Conservation (phyloP, 2,329 filamentous ascomycete genomes). For the Penicillium brasilianum region DNA sequence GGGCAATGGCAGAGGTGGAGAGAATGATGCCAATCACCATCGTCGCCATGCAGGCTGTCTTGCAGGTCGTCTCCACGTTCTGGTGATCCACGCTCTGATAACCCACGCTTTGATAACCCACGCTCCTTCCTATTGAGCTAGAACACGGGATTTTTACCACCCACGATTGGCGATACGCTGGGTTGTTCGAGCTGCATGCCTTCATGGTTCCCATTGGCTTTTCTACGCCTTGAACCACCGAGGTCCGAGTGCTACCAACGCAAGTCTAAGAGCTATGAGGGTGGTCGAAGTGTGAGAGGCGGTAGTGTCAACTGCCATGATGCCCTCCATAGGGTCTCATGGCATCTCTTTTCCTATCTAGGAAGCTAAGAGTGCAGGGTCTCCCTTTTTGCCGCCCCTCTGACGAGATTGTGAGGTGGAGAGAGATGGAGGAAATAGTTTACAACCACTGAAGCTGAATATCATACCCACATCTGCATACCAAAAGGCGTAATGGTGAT, state of each 20-base stretch:
- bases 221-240: constrained; percentile 4
- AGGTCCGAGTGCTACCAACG: constrained; percentile 7
- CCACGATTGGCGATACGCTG: background rate
- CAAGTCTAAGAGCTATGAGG: constrained; percentile 9
- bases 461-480: background rate
- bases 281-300: background rate
- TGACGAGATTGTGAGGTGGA: background rate
- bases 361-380: background rate
- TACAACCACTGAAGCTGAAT: background rate
- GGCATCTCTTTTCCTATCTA: background rate
- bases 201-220: constrained; percentile 5
- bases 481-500: constrained; percentile 2
- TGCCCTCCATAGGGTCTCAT: background rate
- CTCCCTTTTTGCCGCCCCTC: background rate
- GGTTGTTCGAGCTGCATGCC: background rate
- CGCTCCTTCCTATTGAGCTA: constrained; percentile 13
- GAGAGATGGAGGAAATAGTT: background rate
- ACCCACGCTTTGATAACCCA: constrained; percentile 20
- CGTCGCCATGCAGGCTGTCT: constrained; percentile 16
- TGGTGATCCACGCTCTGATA: constrained; percentile 23
- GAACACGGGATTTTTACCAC: constrained; percentile 11
- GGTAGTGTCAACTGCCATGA: background rate
- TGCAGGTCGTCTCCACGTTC: constrained; percentile 10
- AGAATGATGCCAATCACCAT: constrained; percentile 4
- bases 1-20: constrained; percentile 17